Conservation (phyloP, 805 yeast species). For the Metschnikowia drakensbergensis region DNA sequence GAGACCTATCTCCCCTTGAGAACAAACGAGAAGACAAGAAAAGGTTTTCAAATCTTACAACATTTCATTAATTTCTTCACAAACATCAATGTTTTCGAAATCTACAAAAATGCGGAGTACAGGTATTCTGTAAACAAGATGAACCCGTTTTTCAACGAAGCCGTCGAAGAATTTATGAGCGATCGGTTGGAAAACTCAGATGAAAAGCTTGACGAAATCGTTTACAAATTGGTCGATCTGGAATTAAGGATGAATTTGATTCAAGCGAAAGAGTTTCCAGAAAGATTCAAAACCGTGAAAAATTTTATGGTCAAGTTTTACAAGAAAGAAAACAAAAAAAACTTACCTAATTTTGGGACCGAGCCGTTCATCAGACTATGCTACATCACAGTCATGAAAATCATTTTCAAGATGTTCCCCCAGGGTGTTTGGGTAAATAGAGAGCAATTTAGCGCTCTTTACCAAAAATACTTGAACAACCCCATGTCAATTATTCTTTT, state of each 20-base stretch:
- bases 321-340: constrained; percentile 31
- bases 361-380: constrained; percentile 30
- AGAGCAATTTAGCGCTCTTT: constrained; percentile 28
- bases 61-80: constrained; percentile 32
- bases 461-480: constrained; percentile 29
- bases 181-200: constrained; percentile 31
- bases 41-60: constrained; percentile 25
- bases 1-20: constrained; percentile 28
- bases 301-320: constrained; percentile 37
- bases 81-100: constrained; percentile 24
- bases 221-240: constrained; percentile 31
- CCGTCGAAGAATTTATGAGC: constrained; percentile 29
- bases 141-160: constrained; percentile 25
- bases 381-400: constrained; percentile 35
- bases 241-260: constrained; percentile 38
- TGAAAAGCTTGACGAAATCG: constrained; percentile 32
- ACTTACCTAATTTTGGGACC: constrained; percentile 32
- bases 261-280: constrained; percentile 28
- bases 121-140: constrained; percentile 32
- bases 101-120: constrained; percentile 34
- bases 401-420: constrained; percentile 38
- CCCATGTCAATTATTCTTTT: constrained; percentile 47
- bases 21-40: constrained; percentile 26
- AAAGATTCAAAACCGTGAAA: constrained; percentile 35
- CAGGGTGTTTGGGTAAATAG: constrained; percentile 39